phyloP scores from a whole-genome alignment of 139 green algal species.

The Auxenochlorella pyrenoidosa region DNA sequence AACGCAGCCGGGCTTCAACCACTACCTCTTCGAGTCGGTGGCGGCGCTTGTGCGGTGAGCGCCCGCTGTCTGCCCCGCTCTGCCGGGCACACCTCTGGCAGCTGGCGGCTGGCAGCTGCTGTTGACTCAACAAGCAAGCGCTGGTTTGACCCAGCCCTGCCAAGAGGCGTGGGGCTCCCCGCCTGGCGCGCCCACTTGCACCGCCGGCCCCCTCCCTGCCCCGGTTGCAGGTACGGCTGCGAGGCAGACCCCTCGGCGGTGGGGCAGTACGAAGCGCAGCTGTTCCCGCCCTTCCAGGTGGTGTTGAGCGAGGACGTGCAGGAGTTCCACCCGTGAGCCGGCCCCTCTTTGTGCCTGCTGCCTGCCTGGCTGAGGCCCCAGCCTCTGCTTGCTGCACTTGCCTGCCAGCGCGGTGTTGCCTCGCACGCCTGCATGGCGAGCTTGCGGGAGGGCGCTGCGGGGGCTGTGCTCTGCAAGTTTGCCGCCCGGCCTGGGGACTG shows the following conservation, averaged over 20 bases:
- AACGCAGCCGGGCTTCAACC: constrained; percentile 94
- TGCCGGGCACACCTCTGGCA: not conserved
- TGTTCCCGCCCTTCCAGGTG: constrained; percentile 96
- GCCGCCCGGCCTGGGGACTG: no score
- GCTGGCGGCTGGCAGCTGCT: no score
- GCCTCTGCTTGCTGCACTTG: not conserved
- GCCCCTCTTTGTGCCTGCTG: not conserved
- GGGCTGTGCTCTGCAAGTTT: no score
- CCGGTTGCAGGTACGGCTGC: constrained; percentile 26
- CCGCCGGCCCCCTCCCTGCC: not conserved
- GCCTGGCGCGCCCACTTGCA: no score
- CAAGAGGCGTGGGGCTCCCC: no score
- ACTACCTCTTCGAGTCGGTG: constrained; percentile 98
- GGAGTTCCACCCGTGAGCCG: constrained; percentile 79
- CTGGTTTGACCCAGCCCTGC: no score
- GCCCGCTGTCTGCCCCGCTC: no score
- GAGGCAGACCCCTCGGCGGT: constrained; percentile 48
- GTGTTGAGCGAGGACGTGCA: constrained; percentile 88
- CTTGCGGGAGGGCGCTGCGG: no score
- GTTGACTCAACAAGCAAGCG: no score
- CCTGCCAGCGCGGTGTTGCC: not conserved
- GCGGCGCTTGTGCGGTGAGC: constrained; percentile 83
- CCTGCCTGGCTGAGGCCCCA: no score
- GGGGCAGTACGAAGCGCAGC: constrained; percentile 74
- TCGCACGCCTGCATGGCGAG: no score